Evolutionary conservation across 2,329 filamentous ascomycete species (phyloP).

Genomic region (Colletotrichum ledebouriae): DNA sequence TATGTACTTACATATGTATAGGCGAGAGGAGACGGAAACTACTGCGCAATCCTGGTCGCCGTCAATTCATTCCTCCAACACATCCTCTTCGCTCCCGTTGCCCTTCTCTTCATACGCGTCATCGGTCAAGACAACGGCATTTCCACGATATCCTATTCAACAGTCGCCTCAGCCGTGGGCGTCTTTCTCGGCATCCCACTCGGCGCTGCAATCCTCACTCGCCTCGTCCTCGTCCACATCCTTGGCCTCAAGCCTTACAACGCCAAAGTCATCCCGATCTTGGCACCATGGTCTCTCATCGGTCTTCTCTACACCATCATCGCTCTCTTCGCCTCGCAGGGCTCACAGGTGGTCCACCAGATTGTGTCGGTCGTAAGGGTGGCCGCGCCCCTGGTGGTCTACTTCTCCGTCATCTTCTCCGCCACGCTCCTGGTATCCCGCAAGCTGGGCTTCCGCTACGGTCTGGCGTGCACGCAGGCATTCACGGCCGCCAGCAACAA

Average conservation of each 20-base stretch:
- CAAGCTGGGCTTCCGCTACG: conserved; percentile 81
- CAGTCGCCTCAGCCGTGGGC: conserved; percentile 83
- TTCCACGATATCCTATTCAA: conserved; percentile 67
- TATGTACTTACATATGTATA: conserved; percentile 5
- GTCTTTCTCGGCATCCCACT: conserved; percentile 90
- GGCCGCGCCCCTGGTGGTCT: conserved; percentile 83
- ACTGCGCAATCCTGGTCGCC: conserved; percentile 85
- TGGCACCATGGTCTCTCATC: conserved; percentile 81
- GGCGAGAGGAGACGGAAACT: conserved; percentile 82
- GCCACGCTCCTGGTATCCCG: conserved; percentile 73
- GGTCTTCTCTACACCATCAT: conserved; percentile 90
- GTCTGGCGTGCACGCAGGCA: conserved; percentile 79
- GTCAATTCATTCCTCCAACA: conserved; percentile 83
- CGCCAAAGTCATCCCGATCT: conserved; percentile 75
- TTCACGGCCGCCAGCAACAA: conserved; percentile 95
- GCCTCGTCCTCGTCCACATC: conserved; percentile 70
- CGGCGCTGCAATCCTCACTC: conserved; percentile 82
- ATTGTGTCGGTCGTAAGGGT: conserved; percentile 87
- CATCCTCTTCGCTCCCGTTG: conserved; percentile 78
- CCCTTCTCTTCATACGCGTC: conserved; percentile 77
- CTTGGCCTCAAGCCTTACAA: conserved; percentile 74
- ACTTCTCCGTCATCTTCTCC: conserved; percentile 83
- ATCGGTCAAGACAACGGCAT: conserved; percentile 66
- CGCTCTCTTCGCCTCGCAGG: conserved; percentile 87
- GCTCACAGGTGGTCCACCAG: conserved; percentile 81